Evolutionary conservation across 768 basidiomycete species (phyloP).

Genomic region (Collybia nuda): DNA sequence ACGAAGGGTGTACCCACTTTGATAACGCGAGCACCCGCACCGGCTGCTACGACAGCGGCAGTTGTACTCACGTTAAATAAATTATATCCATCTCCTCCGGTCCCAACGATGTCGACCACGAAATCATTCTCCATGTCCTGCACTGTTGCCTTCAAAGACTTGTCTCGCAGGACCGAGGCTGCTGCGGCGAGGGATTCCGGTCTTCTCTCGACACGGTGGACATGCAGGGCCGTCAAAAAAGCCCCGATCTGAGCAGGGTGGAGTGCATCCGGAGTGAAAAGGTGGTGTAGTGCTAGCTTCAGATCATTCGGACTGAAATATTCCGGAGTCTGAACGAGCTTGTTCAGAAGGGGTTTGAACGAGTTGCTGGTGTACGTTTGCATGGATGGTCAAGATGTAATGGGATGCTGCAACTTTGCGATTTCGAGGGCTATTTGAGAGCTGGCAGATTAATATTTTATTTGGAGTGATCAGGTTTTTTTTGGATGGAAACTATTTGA

Average conservation of each 20-base stretch:
- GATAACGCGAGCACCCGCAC: constrained; percentile 89
- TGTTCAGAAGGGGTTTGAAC: constrained; percentile 78
- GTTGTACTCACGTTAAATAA: constrained; percentile 97
- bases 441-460: not conserved
- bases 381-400: constrained; percentile 6
- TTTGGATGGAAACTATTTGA: not conserved
- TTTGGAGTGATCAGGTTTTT: not conserved
- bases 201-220: constrained; percentile 73
- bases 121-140: constrained; percentile 66
- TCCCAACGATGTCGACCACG: constrained; percentile 80
- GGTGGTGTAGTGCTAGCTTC: constrained; percentile 66
- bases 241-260: constrained; percentile 82
- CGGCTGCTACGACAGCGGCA: constrained; percentile 91
- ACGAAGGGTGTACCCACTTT: constrained; percentile 56
- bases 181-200: constrained; percentile 80
- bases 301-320: constrained; percentile 81
- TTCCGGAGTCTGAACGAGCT: constrained; percentile 79
- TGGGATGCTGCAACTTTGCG: not conserved
- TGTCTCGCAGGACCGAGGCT: constrained; percentile 69
- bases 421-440: constrained; percentile 2
- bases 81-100: constrained; percentile 94
- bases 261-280: constrained; percentile 64
- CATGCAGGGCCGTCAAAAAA: constrained; percentile 83
- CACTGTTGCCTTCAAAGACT: constrained; percentile 63
- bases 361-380: constrained; percentile 32